These are phyloP conservation scores for Lentinula sp. DNA, from an alignment of 768 basidiomycete genomes.

Conservation along the genomic window DNA sequence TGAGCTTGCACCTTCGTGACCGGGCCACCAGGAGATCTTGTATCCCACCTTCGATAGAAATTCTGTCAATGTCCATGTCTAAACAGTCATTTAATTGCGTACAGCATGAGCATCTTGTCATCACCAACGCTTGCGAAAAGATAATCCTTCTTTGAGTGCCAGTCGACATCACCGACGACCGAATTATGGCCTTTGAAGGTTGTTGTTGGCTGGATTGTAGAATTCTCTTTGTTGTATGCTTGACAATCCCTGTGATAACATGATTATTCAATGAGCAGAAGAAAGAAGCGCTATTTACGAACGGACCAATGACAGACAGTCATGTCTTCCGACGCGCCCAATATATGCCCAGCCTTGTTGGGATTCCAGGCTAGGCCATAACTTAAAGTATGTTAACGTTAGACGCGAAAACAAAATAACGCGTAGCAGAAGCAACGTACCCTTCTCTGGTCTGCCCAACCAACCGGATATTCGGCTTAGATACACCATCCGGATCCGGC, in stretches of 20 bases:
- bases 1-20: constrained; percentile 77
- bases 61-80: background rate
- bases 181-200: constrained; percentile 87
- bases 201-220: constrained; percentile 75
- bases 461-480: constrained; percentile 86
- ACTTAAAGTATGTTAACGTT: constrained; percentile 30
- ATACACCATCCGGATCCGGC: constrained; percentile 77
- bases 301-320: constrained; percentile 90
- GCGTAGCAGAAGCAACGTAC: constrained; percentile 33
- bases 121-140: constrained; percentile 95
- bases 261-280: background rate
- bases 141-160: constrained; percentile 79
- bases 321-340: constrained; percentile 93
- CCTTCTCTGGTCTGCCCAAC: constrained; percentile 92
- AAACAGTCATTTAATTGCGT: constrained; percentile 21
- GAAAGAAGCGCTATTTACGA: background rate
- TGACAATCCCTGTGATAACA: constrained; percentile 76
- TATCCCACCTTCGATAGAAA: constrained; percentile 75
- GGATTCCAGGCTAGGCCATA: constrained; percentile 96
- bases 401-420: constrained; percentile 6
- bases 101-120: constrained; percentile 93
- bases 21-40: constrained; percentile 65
- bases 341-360: constrained; percentile 70
- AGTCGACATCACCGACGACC: constrained; percentile 95
- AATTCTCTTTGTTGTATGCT: constrained; percentile 74